Evolutionary conservation across 2,329 filamentous ascomycete genomes (phyloP), one percentile per base, ranked within the genome.

Genomic region (Botryotinia narcissicola): DNA sequence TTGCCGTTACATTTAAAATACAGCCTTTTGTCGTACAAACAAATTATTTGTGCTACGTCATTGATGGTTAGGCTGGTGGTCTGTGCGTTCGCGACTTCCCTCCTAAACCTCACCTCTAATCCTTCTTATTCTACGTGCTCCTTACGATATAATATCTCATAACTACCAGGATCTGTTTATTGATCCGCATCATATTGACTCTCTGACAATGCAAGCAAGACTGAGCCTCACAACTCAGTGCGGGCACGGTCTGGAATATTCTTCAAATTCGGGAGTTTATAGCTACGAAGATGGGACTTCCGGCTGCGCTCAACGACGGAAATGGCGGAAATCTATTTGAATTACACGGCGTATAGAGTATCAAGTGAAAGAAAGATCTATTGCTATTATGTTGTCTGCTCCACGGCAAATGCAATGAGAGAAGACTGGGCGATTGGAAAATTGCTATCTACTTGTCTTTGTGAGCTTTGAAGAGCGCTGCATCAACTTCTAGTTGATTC

Each of bases 1-100:
- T 44, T 67, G 44, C 18, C 14, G 42, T 37, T 42, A 6, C 7
- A 57, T 25, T 44, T 7, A 62, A 42, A 7, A 40, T 42, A 16
- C 16, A 42, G 61, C 64, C 16, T 68, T 57, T 42, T 42, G 35
- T 40, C 4, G 22, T 20, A 68, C 48, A 57, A 42, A 57, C 22
- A 42, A 42, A 68, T 57, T 68, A 42, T 57, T 35, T 57, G 35
- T 32, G 46, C 18, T 71, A 71, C 69, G 69, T 71, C 69, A 71
- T 71, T 71, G 59, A 46, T 54, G 42, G 69, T 40, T 66, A 57
- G 25, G 10, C 4, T 18, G 7, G 10, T 66, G 69, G 59, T 71
- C 69, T 51, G 69, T 71, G 69, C 69, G n/a, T 32, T 40, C 7
- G 16, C 35, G 22, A 42, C 25, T 10, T 40, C 35, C 22, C 18